A percentile compares a stretch with the other conserved stretches of the same genome.
Conservation (phyloP, 2,329 filamentous ascomycete genomes). For the Truncatella angustata region DNA sequence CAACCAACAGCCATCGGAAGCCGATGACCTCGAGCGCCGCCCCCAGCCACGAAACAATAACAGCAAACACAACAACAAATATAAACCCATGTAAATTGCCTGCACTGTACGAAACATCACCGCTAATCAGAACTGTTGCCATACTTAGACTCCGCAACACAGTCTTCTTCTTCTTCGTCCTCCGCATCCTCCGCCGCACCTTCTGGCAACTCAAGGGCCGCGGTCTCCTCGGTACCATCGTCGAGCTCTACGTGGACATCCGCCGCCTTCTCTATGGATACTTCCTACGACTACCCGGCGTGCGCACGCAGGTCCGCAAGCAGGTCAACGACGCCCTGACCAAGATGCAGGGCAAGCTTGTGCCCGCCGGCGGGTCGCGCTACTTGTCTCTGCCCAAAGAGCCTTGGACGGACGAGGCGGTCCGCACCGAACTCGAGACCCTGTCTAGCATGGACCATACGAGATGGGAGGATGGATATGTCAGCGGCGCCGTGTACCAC, state of each 20-base stretch:
- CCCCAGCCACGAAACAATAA: no score
- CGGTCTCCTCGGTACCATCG: slow-evolving; percentile 75
- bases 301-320: slow-evolving; percentile 80
- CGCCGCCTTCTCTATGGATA: slow-evolving; percentile 77
- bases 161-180: slow-evolving; percentile 82
- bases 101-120: neutral
- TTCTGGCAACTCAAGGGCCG: slow-evolving; percentile 87
- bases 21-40: no score
- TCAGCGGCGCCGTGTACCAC: slow-evolving; percentile 95
- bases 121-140: neutral
- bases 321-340: slow-evolving; percentile 78
- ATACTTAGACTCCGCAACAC: slow-evolving; percentile 68
- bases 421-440: slow-evolving; percentile 75
- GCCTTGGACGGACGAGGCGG: slow-evolving; percentile 76
- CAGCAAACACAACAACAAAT: no score
- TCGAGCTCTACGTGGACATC: slow-evolving; percentile 69
- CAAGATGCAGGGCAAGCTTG: slow-evolving; percentile 81
- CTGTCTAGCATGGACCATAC: slow-evolving; percentile 89
- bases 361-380: slow-evolving; percentile 69
- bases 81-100: neutral
- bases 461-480: slow-evolving; percentile 92
- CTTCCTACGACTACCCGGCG: slow-evolving; percentile 83
- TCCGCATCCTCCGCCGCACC: slow-evolving; percentile 76
- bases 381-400: slow-evolving; percentile 78
- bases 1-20: slow-evolving; percentile 9